A percentile compares a stretch with the other conserved stretches of the same genome.
These are phyloP conservation scores for Acacia melanoxylon DNA, from an alignment of 306 rosid genomes.

Conservation along the genomic window DNA sequence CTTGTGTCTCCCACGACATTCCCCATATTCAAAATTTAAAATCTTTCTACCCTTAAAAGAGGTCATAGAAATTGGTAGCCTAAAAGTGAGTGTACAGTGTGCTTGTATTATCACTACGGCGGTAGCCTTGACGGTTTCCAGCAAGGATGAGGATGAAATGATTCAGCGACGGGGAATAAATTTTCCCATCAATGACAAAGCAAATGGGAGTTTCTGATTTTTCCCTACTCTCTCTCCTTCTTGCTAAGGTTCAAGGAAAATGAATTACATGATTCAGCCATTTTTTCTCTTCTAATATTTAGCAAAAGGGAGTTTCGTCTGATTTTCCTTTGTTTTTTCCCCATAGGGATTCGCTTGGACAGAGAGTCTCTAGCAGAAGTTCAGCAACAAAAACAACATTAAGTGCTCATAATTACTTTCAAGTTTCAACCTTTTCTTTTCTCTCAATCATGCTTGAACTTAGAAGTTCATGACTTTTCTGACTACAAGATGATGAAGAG, in stretches of 20 bases:
- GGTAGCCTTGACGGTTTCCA: no score
- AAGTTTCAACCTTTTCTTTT: neutral
- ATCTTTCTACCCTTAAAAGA: no score
- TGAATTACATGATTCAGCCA: neutral
- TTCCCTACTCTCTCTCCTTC: conserved; percentile 46
- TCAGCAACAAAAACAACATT: conserved; percentile 41
- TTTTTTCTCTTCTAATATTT: neutral
- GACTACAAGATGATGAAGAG: conserved; percentile 44
- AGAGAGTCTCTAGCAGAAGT: conserved; percentile 40
- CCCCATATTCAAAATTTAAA: no score
- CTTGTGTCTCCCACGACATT: no score
- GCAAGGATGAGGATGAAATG: no score
- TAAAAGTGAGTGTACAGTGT: no score
- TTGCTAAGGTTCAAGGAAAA: conserved; percentile 65
- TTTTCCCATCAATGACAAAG: no score
- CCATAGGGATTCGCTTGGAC: conserved; percentile 70
- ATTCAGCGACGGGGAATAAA: no score
- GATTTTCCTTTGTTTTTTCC: neutral
- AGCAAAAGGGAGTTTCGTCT: conserved; percentile 3
- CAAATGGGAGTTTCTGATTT: no score
- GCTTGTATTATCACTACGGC: no score
- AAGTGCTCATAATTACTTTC: conserved; percentile 28
- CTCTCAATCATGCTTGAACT: neutral
- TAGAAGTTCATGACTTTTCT: conserved; percentile 10
- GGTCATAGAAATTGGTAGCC: no score